phyloP scores from a whole-genome alignment of 768 basidiomycete genomes.

The Trametes punicea region DNA sequence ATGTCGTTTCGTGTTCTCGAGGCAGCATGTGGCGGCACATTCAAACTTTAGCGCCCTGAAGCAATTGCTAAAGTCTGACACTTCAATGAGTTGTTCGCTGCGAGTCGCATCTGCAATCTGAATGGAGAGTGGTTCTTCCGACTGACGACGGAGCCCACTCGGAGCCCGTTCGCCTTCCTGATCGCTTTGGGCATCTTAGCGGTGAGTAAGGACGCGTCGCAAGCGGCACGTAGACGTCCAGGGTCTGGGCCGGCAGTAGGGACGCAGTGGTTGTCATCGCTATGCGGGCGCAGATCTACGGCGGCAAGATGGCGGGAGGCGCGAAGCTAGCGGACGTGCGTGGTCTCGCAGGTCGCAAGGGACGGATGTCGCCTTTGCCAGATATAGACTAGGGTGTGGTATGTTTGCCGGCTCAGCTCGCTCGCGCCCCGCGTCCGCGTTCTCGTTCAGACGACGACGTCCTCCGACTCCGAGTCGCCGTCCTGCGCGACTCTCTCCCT shows the following conservation, averaged over 20 bases:
- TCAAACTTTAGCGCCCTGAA: not conserved
- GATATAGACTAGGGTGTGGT: not conserved
- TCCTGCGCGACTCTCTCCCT: not conserved
- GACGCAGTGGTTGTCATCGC: not conserved
- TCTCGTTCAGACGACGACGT: not conserved
- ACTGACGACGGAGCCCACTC: not conserved
- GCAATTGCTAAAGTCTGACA: not conserved
- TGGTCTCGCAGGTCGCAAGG: not conserved
- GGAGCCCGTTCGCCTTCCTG: not conserved
- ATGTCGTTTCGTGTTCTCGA: slow-evolving; percentile 9
- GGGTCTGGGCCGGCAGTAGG: not conserved
- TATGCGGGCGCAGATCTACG: not conserved
- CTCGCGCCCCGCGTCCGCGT: not conserved
- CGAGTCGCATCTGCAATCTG: not conserved
- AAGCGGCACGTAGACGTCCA: too few species aligned
- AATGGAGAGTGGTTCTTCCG: not conserved
- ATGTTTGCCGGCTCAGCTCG: not conserved
- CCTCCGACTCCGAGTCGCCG: not conserved
- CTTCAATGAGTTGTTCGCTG: not conserved
- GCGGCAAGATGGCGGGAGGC: not conserved
- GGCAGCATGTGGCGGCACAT: not conserved
- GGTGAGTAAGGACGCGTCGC: too few species aligned
- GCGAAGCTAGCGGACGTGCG: not conserved
- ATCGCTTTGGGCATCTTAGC: not conserved
- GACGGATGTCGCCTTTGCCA: not conserved